These are phyloP conservation scores for Nothopassalora personata DNA, from an alignment of 2,329 filamentous ascomycete species.

Conservation along the genomic window DNA sequence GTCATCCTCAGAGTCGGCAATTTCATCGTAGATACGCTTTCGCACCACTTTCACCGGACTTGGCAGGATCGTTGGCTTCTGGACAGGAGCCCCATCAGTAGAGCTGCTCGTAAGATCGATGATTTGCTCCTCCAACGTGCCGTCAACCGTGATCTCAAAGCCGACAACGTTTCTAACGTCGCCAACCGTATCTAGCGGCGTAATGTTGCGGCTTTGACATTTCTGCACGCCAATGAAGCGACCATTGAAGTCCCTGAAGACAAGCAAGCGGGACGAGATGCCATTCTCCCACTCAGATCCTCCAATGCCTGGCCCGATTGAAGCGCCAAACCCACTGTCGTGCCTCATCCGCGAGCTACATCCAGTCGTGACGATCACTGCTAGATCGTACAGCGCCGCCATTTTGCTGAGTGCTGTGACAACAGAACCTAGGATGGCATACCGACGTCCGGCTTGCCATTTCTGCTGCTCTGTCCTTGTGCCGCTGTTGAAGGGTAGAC, in stretches of 20 bases:
- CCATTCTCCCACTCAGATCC: constrained; percentile 75
- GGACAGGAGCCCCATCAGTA: neutral
- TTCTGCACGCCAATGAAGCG: constrained; percentile 44
- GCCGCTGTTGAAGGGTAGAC: constrained; percentile 32
- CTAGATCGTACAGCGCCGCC: constrained; percentile 65
- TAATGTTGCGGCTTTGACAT: constrained; percentile 35
- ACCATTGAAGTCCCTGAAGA: constrained; percentile 66
- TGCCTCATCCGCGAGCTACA: constrained; percentile 74
- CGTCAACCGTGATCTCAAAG: constrained; percentile 40
- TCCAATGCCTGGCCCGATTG: constrained; percentile 69
- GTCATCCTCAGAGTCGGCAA: constrained; percentile 59
- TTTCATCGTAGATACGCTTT: constrained; percentile 56
- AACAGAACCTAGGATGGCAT: constrained; percentile 63
- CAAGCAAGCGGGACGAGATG: constrained; percentile 64
- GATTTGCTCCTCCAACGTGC: constrained; percentile 34
- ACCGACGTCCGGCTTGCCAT: constrained; percentile 47
- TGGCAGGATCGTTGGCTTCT: neutral
- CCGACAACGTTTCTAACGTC: constrained; percentile 48
- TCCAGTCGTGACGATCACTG: constrained; percentile 71
- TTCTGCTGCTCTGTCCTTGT: constrained; percentile 42
- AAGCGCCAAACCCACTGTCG: constrained; percentile 48
- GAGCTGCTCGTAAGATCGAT: constrained; percentile 17
- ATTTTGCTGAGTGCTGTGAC: constrained; percentile 59
- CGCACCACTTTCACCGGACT: constrained; percentile 23
- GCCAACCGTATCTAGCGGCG: constrained; percentile 33